Base-by-base conservation (phyloP, 805 yeast species). In the Grigorovia jiainica region DNA sequence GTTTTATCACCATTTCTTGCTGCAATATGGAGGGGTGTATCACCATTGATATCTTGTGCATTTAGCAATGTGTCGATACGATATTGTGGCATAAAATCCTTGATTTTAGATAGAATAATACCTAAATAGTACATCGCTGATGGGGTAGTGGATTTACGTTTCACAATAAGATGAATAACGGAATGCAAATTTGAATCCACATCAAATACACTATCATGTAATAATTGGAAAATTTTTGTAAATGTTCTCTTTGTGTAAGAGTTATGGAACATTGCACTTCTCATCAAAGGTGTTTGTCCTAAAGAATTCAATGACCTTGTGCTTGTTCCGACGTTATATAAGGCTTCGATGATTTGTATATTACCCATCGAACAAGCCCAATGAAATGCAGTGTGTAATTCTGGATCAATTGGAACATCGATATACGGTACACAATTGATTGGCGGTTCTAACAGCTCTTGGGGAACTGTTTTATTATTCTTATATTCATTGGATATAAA, bases 351-450 rank as follows among this genome's bases (percentile, higher is more conserved):
- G 63, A 89, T 78, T 37, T 73, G 74, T 27, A 82, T 63, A 57
- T 81, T 85, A 3, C 97, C 98, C 75, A 92, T 87, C 1, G 97
- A 83, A 46, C 97, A 87, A 0, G 97, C 95, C 97, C 97, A 92
- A 63, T 92, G 98, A 51, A 92, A 78, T 2, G 95, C 82, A 0
- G 96, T 84, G 57, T 92, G 94, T 1, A 95, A 94, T 56, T 92
- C 97, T 44, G 85, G 89, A 58, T 92, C 98, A 20, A 92, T 85
- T 4, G 87, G 79, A 41, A 82, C 85, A 57, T 69, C 79, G 65
- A 80, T 74, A 46, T 55, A 60, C 8, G 65, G 65, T 20, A 60
- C 58, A 42, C 62, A 54, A 35, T 58, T 45, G 11, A 47, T 45
- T 5, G 65, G 65, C n/a, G 64, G 64, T 11, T 40, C 38, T 32